Evolutionary conservation across 345 rosid species (phyloP).

Genomic region (thale cress (Arabidopsis thaliana)): TAIR10.1 NC_003076.8:22528501-22529000

Average conservation of each 20-base stretch:
- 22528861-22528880: neutral
- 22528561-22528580: too few relatives aligned
- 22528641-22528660: neutral
- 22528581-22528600: neutral
- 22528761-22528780: conserved; percentile 36
- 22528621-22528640: conserved; percentile 29
- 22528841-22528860: neutral
- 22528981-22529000: too few relatives aligned
- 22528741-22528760: conserved; percentile 17
- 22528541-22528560: too few relatives aligned
- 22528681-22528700: conserved; percentile 40
- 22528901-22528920: neutral
- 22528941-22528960: too few relatives aligned
- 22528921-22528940: neutral
- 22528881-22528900: neutral
- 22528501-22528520: too few relatives aligned
- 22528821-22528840: conserved; percentile 29
- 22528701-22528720: conserved; percentile 47
- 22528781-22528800: conserved; percentile 34
- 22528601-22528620: neutral
- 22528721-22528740: conserved; percentile 40
- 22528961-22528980: neutral
- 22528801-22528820: conserved; percentile 43
- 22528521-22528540: too few relatives aligned
- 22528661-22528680: conserved; percentile 34